phyloP scores from a whole-genome alignment of 371 early-diverging fungal species.

The Fennellomyces sp. region DNA sequence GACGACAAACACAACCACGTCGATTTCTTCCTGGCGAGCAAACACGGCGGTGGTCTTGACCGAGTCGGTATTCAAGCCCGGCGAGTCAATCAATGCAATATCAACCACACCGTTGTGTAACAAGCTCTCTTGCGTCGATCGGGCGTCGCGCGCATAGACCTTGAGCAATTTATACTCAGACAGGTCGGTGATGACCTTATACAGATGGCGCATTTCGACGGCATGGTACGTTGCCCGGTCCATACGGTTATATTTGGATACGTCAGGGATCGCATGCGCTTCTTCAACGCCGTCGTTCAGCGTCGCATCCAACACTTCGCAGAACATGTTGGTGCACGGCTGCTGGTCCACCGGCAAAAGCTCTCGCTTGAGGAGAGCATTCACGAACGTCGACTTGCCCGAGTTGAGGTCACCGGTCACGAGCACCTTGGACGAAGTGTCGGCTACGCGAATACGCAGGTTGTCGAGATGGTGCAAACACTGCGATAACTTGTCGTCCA shows the following conservation, averaged over 20 bases:
- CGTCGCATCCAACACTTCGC: slow-evolving; percentile 89
- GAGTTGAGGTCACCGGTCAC: slow-evolving; percentile 98
- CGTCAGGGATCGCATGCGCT: slow-evolving; percentile 83
- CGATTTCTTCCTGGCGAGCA: slow-evolving; percentile 97
- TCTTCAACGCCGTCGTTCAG: slow-evolving; percentile 85
- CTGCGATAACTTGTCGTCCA: slow-evolving; percentile 67
- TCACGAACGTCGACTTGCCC: slow-evolving; percentile 96
- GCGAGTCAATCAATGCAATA: slow-evolving; percentile 95
- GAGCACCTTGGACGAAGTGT: slow-evolving; percentile 89
- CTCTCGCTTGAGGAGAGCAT: slow-evolving; percentile 87
- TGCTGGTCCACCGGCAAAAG: slow-evolving; percentile 95
- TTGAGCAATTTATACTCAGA: slow-evolving; percentile 82
- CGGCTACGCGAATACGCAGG: slow-evolving; percentile 80
- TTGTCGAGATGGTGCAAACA: slow-evolving; percentile 78
- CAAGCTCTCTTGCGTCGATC: slow-evolving; percentile 65
- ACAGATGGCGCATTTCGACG: slow-evolving; percentile 65
- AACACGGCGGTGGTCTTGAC: slow-evolving; percentile 94
- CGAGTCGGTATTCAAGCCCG: slow-evolving; percentile 96
- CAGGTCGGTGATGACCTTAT: slow-evolving; percentile 61
- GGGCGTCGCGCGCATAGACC: slow-evolving; percentile 80
- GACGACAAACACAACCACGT: slow-evolving; percentile 97
- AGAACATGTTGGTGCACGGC: slow-evolving; percentile 93
- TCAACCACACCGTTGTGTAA: slow-evolving; percentile 93
- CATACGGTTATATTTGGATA: slow-evolving; percentile 64
- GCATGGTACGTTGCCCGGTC: slow-evolving; percentile 74